Conservation (phyloP, 345 rosid species). For the Laguncularia racemosa region DNA sequence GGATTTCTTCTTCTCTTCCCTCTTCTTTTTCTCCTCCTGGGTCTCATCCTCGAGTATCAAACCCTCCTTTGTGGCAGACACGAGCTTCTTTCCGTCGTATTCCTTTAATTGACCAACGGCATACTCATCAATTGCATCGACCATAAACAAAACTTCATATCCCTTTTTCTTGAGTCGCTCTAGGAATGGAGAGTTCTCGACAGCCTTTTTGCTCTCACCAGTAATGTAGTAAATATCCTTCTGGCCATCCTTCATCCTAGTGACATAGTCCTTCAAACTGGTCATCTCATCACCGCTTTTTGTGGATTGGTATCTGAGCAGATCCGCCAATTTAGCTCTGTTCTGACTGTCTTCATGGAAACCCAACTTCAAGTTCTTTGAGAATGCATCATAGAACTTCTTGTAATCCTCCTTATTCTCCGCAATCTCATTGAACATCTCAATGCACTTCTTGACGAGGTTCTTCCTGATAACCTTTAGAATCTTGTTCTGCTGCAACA, state of each 20-base stretch:
- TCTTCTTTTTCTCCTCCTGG: constrained; percentile 36
- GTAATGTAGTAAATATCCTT: constrained; percentile 40
- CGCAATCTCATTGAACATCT: constrained; percentile 42
- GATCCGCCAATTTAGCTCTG: constrained; percentile 35
- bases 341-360: constrained; percentile 42
- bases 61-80: constrained; percentile 42
- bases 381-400: constrained; percentile 36
- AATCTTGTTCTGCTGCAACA: constrained; percentile 45
- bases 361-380: constrained; percentile 41
- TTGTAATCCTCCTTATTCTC: constrained; percentile 43
- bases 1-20: constrained; percentile 30
- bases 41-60: constrained; percentile 35
- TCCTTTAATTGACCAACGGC: constrained; percentile 40
- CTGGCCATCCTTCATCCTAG: constrained; percentile 41
- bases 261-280: constrained; percentile 39
- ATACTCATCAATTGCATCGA: constrained; percentile 40
- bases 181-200: constrained; percentile 44
- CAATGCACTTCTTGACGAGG: constrained; percentile 41
- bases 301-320: constrained; percentile 36
- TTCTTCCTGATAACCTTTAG: constrained; percentile 45
- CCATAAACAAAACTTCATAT: constrained; percentile 37
- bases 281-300: constrained; percentile 36
- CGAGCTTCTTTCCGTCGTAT: constrained; percentile 40
- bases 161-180: constrained; percentile 40
- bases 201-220: constrained; percentile 42